A percentile compares a stretch with the other conserved stretches of the same genome.
phyloP scores from a whole-genome alignment of 305 asterid species.

The Fraxinus xanthoxyloides region DNA sequence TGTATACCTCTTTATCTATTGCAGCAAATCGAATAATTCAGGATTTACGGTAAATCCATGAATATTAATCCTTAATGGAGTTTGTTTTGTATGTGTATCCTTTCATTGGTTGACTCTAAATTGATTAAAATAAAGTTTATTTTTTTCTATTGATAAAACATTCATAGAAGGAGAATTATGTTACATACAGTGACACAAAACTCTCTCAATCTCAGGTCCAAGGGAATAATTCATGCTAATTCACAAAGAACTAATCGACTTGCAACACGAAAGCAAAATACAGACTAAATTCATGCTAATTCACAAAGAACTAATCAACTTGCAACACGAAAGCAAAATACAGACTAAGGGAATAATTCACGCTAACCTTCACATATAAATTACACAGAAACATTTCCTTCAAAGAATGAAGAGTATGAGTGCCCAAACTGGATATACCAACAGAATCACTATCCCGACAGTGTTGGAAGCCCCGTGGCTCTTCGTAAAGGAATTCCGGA shows the following conservation, averaged over 20 bases:
- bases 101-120: not conserved
- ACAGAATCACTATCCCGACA: conserved; percentile 66
- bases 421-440: conserved; percentile 88
- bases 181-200: not conserved
- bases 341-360: not conserved
- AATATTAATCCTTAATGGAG: not conserved
- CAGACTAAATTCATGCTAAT: too few relatives aligned
- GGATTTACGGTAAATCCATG: not conserved
- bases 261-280: not conserved
- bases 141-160: not conserved
- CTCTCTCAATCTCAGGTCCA: not conserved
- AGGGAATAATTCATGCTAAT: too few relatives aligned
- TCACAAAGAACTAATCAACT: too few relatives aligned
- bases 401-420: conserved; percentile 47
- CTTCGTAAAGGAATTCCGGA: conserved; percentile 79
- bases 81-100: not conserved
- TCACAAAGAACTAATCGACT: not conserved
- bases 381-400: conserved; percentile 16
- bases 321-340: not conserved
- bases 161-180: not conserved
- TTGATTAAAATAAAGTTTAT: not conserved
- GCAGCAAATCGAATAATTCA: conserved; percentile 2
- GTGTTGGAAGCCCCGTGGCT: conserved; percentile 72
- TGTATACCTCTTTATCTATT: not conserved
- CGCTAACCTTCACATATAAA: not conserved